Percentiles rank a stretch among this genome's conserved stretches.
Conservation (phyloP, 2,329 filamentous ascomycete genomes). For the Cladosporium halotolerans region DNA sequence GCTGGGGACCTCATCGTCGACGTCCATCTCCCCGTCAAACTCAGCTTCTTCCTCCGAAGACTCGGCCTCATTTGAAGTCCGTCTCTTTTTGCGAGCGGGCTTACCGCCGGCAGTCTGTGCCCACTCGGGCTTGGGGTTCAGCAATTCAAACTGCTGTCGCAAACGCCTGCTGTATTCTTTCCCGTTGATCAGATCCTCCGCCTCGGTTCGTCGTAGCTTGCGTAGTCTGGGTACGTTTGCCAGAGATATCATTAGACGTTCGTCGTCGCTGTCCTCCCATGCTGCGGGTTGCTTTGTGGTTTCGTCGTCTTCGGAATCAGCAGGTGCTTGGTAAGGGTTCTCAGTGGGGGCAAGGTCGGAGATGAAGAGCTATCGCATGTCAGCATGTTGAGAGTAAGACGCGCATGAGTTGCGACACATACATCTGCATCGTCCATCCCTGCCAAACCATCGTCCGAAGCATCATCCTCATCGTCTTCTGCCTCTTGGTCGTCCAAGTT, state of each 20-base stretch:
- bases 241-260: constrained; percentile 76
- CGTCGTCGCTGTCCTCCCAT: constrained; percentile 96
- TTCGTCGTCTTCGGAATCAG: constrained; percentile 36
- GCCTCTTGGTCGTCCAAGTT: constrained; percentile 36
- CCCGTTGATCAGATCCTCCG: constrained; percentile 80
- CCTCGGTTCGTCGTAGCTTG: constrained; percentile 73
- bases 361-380: constrained; percentile 60
- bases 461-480: constrained; percentile 42
- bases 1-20: constrained; percentile 46
- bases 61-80: constrained; percentile 33
- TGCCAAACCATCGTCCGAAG: constrained; percentile 42
- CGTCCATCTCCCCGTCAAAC: constrained; percentile 45
- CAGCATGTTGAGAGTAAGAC: constrained; percentile 11
- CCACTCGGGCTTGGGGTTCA: constrained; percentile 59
- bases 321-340: constrained; percentile 27
- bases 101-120: constrained; percentile 40
- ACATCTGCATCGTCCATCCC: constrained; percentile 69
- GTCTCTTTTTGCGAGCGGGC: constrained; percentile 42
- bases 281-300: constrained; percentile 48
- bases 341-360: constrained; percentile 60
- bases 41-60: constrained; percentile 27
- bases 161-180: constrained; percentile 77
- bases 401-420: constrained; percentile 22
- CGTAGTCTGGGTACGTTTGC: constrained; percentile 67
- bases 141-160: constrained; percentile 61